Conservation (phyloP, 768 basidiomycete genomes). For the Suillus discolor region DNA sequence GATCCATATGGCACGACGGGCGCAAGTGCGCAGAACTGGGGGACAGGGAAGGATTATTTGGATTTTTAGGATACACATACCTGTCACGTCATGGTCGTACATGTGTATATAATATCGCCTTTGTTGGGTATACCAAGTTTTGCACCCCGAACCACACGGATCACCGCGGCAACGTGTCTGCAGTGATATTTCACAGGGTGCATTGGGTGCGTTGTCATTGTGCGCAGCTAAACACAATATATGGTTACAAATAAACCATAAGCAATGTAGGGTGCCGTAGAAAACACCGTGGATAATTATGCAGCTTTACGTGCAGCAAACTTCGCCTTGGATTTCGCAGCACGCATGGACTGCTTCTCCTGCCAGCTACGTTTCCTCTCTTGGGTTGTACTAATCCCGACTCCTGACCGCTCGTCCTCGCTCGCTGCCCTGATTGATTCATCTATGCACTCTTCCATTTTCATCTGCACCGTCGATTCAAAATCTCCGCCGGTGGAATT, state of each 20-base stretch:
- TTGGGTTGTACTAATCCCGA: conserved; percentile 69
- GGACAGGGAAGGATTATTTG: conserved; percentile 52
- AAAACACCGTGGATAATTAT: conserved; percentile 1
- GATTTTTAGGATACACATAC: conserved; percentile 44
- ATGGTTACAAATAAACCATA: not conserved
- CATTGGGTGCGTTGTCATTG: not conserved
- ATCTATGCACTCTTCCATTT: conserved; percentile 75
- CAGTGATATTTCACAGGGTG: not conserved
- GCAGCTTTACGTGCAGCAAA: conserved; percentile 26
- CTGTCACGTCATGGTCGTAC: conserved; percentile 1
- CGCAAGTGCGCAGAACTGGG: conserved; percentile 45
- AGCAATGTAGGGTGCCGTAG: not conserved
- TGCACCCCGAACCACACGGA: not conserved
- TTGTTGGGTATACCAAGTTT: not conserved
- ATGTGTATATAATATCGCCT: not conserved
- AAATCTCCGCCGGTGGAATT: conserved; percentile 23
- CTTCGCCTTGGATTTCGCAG: conserved; percentile 34
- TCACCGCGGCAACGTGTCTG: conserved; percentile 5
- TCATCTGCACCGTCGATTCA: conserved; percentile 48
- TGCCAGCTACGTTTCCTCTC: conserved; percentile 58
- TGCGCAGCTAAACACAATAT: not conserved
- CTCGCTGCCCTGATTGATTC: conserved; percentile 44
- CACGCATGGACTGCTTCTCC: conserved; percentile 41
- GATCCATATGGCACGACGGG: conserved; percentile 53
- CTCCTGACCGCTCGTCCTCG: conserved; percentile 56